These are phyloP conservation scores for Tylopilus sp. DNA, from an alignment of 768 basidiomycete species.

Conservation along the genomic window DNA sequence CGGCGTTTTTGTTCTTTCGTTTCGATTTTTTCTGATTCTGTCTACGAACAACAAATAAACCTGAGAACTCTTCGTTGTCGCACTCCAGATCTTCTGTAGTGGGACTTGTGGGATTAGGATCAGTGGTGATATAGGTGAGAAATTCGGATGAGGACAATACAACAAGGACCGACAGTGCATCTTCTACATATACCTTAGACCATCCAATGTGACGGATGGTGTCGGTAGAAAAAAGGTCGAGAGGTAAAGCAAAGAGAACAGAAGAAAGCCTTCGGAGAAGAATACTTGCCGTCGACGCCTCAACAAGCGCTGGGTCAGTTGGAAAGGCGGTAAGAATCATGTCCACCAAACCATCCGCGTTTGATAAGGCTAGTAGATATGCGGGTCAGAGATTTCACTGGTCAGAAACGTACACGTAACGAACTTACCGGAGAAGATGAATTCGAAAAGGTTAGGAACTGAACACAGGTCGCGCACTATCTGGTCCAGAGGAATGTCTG, in stretches of 20 bases:
- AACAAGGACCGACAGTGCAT: conserved; percentile 19
- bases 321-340: conserved; percentile 37
- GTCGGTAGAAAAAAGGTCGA: conserved; percentile 10
- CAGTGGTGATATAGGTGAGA: background rate
- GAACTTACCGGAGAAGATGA: conserved; percentile 27
- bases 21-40: conserved; percentile 30
- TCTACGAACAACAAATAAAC: conserved; percentile 7
- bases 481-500: conserved; percentile 18
- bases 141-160: conserved; percentile 18
- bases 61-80: conserved; percentile 1
- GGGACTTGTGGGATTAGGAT: background rate
- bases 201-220: conserved; percentile 11
- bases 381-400: background rate
- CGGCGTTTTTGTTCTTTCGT: conserved; percentile 12
- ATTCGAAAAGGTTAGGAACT: conserved; percentile 26
- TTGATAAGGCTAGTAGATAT: conserved; percentile 16
- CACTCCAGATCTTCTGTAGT: conserved; percentile 3
- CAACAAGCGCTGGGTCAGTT: conserved; percentile 16
- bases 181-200: conserved; percentile 22
- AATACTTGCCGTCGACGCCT: conserved; percentile 15
- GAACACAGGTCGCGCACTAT: conserved; percentile 28
- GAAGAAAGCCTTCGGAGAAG: conserved; percentile 28
- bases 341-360: conserved; percentile 9
- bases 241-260: conserved; percentile 23
- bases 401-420: background rate